Conservation (phyloP, 768 basidiomycete species). For the Lentinus brumalis region DNA sequence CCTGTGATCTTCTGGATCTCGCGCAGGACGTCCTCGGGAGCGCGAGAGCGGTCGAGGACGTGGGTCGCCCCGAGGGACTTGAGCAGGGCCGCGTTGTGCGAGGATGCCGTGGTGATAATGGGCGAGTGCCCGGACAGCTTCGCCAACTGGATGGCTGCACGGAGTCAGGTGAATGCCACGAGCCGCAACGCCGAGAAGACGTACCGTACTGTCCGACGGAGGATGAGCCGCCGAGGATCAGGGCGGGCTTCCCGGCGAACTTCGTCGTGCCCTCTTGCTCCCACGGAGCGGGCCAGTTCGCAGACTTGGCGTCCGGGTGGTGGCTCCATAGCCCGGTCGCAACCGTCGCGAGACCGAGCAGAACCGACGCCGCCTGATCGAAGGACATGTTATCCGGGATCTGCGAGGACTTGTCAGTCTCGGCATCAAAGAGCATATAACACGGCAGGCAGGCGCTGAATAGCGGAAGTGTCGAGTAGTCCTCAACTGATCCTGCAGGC, state of each 20-base stretch:
- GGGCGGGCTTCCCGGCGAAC: conserved; percentile 34
- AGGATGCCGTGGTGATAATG: conserved; percentile 34
- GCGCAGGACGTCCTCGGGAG: not conserved
- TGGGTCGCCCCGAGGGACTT: conserved; percentile 34
- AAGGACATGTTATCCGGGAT: conserved; percentile 39
- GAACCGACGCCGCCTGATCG: conserved; percentile 43
- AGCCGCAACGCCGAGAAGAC: not conserved
- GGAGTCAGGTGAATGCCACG: not conserved
- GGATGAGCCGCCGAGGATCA: conserved; percentile 30
- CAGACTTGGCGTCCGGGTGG: conserved; percentile 18
- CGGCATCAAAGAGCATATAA: not conserved
- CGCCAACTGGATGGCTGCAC: conserved; percentile 30
- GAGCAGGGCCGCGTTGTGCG: conserved; percentile 24
- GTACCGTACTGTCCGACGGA: conserved; percentile 34
- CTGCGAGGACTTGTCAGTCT: not conserved
- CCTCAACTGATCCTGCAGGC: too few relatives aligned
- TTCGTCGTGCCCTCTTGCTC: conserved; percentile 28
- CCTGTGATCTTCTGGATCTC: conserved; percentile 15
- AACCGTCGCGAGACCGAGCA: conserved; percentile 39
- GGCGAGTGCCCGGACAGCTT: conserved; percentile 32
- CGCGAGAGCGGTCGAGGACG: conserved; percentile 28
- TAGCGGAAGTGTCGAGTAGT: too few relatives aligned
- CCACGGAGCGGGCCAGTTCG: conserved; percentile 28
- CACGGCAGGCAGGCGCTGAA: too few relatives aligned
- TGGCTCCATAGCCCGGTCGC: conserved; percentile 22